phyloP scores from a whole-genome alignment of 208 protist genomes.

The Leishmania aethiopica region DNA sequence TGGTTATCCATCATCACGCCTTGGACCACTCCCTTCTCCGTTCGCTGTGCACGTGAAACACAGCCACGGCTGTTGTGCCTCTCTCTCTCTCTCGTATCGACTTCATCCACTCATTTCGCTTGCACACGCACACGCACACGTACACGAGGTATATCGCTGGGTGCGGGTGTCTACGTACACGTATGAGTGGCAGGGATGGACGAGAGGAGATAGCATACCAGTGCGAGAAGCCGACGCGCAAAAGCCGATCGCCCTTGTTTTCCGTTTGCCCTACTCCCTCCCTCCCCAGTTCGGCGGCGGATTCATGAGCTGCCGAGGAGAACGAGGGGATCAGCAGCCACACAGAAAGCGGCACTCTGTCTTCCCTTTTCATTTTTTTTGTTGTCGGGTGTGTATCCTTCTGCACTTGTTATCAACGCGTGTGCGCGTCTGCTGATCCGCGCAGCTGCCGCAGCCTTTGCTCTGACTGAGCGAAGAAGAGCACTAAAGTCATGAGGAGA shows the following conservation, averaged over 20 bases:
- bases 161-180: neutral
- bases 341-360: neutral
- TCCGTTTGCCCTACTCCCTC: neutral
- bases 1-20: neutral
- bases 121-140: neutral
- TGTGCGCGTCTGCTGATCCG: neutral
- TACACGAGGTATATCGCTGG: neutral
- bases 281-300: neutral
- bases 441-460: neutral
- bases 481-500: neutral
- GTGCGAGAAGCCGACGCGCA: neutral
- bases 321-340: neutral
- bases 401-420: neutral
- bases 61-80: neutral
- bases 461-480: neutral
- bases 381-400: neutral
- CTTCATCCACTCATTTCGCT: neutral
- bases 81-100: conserved; percentile 2
- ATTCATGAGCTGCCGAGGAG: neutral
- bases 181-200: neutral
- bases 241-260: neutral
- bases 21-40: neutral
- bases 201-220: neutral
- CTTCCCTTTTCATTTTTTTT: neutral
- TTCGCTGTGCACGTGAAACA: neutral